Evolutionary conservation across 306 rosid genomes (phyloP), one percentile per base, ranked within the genome.

Genomic region (Quercus robur): DNA sequence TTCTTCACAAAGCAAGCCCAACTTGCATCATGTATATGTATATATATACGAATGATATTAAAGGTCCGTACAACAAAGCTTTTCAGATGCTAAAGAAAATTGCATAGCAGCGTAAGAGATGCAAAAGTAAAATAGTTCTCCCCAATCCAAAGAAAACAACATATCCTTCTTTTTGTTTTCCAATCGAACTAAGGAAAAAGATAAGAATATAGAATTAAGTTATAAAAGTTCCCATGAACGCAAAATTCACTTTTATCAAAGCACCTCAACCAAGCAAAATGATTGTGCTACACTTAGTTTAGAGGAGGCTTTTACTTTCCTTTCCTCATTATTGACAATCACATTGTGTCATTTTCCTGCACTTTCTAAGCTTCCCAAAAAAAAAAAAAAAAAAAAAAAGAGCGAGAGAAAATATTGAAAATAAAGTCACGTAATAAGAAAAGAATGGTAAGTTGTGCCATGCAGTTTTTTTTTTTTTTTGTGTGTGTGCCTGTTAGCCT

Each of bases 31-130:
- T 56, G 7, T 12, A 18, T 75, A 14, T 75, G 35, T 33, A 69
- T 38, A 75, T 66, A 69, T 51, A 75, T 66, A n/a, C n/a, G 74
- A 85, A 75, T 86, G 77, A 80, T 86, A 78, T 87, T 68, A 28
- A 72, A 21, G 64, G 82, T 70, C 81, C 68, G 80, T 41, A 57
- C 19, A 58, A 74, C 72, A 85, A 84, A 86, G 83, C 86, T 83
- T 63, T 46, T 71, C 74, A 84, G 83, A 89, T 92, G 33, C 94
- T 89, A 89, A 77, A 75, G 79, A 88, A 62, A 70, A 75, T 67
- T 72, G 82, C 77, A 38, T 38, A 38, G 3, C 46, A 38, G 46
- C 46, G 67, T 70, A 84, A n/a, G 94, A 84, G 81, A 90, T 78
- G 86, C 69, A 51, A 35, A 83, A 62, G 28, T 70, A 69, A 41